phyloP scores from a whole-genome alignment of 441 rosid genomes.

The Melastoma candidum region DNA sequence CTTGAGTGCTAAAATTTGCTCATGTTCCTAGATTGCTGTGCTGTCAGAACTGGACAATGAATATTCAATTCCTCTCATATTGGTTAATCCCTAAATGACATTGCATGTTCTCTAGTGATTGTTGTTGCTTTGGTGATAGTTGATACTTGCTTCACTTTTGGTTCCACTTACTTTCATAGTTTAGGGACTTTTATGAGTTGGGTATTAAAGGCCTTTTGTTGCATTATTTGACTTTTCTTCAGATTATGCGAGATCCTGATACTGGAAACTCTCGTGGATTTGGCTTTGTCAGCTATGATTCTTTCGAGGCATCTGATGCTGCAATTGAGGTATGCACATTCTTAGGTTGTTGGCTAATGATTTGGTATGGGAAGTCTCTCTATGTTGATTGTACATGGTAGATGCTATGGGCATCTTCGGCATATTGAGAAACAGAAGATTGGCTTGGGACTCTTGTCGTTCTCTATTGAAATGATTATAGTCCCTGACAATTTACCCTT shows the following conservation, averaged over 20 bases:
- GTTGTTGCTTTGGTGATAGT: not conserved
- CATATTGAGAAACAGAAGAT: too few species aligned
- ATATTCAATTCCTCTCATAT: too few species aligned
- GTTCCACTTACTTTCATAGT: not conserved
- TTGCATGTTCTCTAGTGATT: too few species aligned
- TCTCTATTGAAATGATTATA: not conserved
- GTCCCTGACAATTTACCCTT: not conserved
- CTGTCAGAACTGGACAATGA: too few species aligned
- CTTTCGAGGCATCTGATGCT: conserved; percentile 94
- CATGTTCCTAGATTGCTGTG: too few species aligned
- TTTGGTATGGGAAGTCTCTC: not conserved
- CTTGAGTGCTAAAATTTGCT: too few species aligned
- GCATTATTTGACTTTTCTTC: conserved; percentile 12
- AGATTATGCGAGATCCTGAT: conserved; percentile 98
- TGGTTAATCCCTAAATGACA: too few species aligned
- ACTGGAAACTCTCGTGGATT: conserved; percentile 94
- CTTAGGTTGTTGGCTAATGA: not conserved
- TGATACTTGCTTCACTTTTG: not conserved
- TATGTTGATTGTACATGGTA: not conserved
- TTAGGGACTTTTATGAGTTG: not conserved
- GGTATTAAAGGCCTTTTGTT: conserved; percentile 13
- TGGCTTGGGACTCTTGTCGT: not conserved
- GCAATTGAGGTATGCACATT: conserved; percentile 70
- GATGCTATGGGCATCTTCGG: not conserved
- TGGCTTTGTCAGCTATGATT: conserved; percentile 94